Percentiles rank a stretch among this genome's conserved stretches.
Conservation (phyloP, 495 filamentous ascomycete genomes). For the Hyaloscypha bicolor region DNA sequence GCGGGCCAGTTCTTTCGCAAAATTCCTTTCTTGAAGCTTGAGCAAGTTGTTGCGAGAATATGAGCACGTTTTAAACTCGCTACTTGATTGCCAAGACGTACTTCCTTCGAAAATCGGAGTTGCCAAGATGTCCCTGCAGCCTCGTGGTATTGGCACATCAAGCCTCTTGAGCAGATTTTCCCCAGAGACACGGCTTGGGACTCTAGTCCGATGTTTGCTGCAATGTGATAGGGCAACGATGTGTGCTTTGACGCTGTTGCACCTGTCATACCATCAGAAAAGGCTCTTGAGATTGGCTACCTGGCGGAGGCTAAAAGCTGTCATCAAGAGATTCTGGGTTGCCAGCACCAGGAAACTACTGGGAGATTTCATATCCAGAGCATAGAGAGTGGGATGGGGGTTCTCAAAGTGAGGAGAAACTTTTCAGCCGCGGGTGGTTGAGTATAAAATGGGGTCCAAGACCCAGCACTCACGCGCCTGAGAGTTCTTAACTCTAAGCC, state of each 20-base stretch:
- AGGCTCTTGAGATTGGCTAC: not conserved
- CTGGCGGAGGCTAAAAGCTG: not conserved
- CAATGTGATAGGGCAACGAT: not conserved
- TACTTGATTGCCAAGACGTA: not conserved
- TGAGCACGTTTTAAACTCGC: conserved; percentile 20
- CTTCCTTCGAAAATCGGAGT: not conserved
- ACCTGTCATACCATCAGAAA: not conserved
- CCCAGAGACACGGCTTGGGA: not conserved
- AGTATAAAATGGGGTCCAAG: not conserved
- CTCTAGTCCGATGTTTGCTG: not conserved
- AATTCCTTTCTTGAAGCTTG: not conserved
- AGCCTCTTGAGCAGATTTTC: conserved; percentile 15
- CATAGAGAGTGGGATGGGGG: not conserved
- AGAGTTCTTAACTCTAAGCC: not conserved
- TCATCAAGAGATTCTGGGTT: not conserved
- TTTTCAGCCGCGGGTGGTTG: not conserved
- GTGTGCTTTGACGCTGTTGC: not conserved
- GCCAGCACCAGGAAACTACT: not conserved
- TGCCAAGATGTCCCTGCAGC: conserved; percentile 21
- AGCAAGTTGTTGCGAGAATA: conserved; percentile 20
- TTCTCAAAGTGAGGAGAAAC: too few relatives aligned
- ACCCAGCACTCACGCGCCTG: not conserved
- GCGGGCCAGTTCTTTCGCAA: not conserved
- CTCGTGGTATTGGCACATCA: conserved; percentile 14
- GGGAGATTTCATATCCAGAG: not conserved